These are phyloP conservation scores for Kwoniella pini DNA, from an alignment of 768 basidiomycete genomes.

Conservation along the genomic window DNA sequence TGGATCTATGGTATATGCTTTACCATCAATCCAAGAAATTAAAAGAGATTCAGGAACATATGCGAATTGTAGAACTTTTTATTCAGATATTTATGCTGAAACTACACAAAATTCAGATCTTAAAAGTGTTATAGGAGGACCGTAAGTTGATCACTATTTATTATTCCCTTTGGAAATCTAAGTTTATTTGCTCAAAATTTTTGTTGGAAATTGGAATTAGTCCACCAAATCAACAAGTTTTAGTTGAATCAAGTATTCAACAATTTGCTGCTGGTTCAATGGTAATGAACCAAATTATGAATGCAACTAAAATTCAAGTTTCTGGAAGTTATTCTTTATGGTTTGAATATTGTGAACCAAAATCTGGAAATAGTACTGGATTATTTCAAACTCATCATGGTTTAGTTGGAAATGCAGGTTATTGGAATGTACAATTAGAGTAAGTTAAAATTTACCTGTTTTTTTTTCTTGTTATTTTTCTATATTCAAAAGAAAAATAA, in stretches of 20 bases:
- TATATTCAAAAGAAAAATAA: no score
- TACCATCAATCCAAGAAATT: constrained; percentile 2
- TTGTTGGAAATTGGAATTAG: background rate
- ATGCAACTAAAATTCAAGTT: constrained; percentile 25
- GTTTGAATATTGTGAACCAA: constrained; percentile 42
- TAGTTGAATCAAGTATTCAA: constrained; percentile 18
- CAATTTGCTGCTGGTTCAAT: constrained; percentile 23
- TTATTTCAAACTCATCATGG: constrained; percentile 30
- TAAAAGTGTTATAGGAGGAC: constrained; percentile 28
- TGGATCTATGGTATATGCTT: constrained; percentile 3
- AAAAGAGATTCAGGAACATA: constrained; percentile 7
- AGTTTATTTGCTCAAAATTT: no score
- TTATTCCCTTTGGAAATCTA: no score
- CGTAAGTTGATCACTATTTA: constrained; percentile 28
- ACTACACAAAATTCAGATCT: constrained; percentile 29
- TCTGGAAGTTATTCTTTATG: constrained; percentile 32
- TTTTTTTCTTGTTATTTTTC: background rate
- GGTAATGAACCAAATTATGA: constrained; percentile 18
- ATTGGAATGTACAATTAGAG: constrained; percentile 23
- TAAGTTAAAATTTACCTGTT: constrained; percentile 4
- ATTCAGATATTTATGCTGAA: constrained; percentile 30
- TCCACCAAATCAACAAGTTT: constrained; percentile 33
- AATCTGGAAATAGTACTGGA: constrained; percentile 21
- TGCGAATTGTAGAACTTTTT: constrained; percentile 31
- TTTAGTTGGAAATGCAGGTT: background rate